Percentiles rank a stretch among this genome's conserved stretches.
Conservation (phyloP, 495 filamentous ascomycete genomes). For the Aspergillus avenaceus region DNA sequence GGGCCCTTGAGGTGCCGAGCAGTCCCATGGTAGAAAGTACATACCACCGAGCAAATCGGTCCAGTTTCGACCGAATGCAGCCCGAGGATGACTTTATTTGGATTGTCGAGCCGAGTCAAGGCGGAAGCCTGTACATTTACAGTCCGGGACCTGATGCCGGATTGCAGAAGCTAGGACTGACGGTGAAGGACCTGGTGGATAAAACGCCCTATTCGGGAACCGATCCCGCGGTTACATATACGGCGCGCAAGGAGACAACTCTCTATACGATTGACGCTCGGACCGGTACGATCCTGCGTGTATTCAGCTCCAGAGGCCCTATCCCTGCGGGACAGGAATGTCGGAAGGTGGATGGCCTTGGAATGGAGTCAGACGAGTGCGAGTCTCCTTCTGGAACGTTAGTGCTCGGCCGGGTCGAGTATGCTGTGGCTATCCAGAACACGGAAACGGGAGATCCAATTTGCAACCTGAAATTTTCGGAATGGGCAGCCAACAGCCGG, state of each 20-base stretch:
- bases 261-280: constrained; percentile 80
- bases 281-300: constrained; percentile 66
- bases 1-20: constrained; percentile 73
- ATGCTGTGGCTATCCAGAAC: constrained; percentile 79
- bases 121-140: constrained; percentile 88
- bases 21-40: constrained; percentile 86
- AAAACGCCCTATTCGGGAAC: constrained; percentile 61
- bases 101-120: constrained; percentile 89
- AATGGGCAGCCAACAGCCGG: constrained; percentile 91
- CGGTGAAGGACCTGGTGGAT: constrained; percentile 77
- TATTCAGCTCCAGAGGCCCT: constrained; percentile 57
- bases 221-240: constrained; percentile 71
- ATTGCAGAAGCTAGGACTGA: constrained; percentile 60
- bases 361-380: constrained; percentile 65
- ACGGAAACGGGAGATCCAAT: constrained; percentile 70
- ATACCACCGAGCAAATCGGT: constrained; percentile 71
- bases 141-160: constrained; percentile 57
- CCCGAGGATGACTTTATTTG: constrained; percentile 83
- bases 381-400: constrained; percentile 65
- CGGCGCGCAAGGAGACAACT: constrained; percentile 74
- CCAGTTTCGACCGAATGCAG: constrained; percentile 50
- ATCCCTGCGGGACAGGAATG: constrained; percentile 47
- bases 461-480: constrained; percentile 87
- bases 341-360: constrained; percentile 55
- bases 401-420: constrained; percentile 79